These are phyloP conservation scores for Leccinum subspadiceum DNA, from an alignment of 1,284 basidiomycete species.

Conservation along the genomic window DNA sequence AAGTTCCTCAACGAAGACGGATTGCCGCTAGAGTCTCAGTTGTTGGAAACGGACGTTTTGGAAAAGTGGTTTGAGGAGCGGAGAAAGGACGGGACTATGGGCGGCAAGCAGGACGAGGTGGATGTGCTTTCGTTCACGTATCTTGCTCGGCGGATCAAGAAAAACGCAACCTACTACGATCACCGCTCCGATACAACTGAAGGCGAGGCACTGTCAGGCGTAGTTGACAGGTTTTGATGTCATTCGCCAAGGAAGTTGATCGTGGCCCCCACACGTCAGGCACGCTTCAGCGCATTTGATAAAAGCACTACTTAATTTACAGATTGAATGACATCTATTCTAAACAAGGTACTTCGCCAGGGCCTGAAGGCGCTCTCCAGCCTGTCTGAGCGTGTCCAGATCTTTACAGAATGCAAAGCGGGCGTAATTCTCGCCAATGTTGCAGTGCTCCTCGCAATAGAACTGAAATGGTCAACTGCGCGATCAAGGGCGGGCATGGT, in stretches of 20 bases:
- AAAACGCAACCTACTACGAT: constrained; percentile 90
- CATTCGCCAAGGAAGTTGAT: background rate
- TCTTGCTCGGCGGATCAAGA: constrained; percentile 66
- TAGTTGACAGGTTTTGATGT: constrained; percentile 59
- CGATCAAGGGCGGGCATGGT: background rate
- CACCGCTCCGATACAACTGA: constrained; percentile 39
- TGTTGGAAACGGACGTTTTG: constrained; percentile 57
- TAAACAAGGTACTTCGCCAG: constrained; percentile 66
- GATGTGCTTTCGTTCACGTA: constrained; percentile 84
- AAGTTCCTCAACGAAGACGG: constrained; percentile 86
- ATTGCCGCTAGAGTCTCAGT: constrained; percentile 82
- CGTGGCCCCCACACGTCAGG: background rate
- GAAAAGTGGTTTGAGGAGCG: constrained; percentile 51
- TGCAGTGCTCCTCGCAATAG: constrained; percentile 82
- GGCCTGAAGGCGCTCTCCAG: constrained; percentile 73
- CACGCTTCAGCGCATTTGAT: background rate
- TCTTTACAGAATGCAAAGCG: constrained; percentile 97
- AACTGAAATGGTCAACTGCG: constrained; percentile 52
- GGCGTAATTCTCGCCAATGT: constrained; percentile 82
- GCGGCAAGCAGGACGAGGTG: constrained; percentile 66
- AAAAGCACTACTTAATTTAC: background rate
- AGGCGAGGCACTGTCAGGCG: constrained; percentile 62
- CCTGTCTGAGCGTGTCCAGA: constrained; percentile 72
- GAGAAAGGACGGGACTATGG: constrained; percentile 40
- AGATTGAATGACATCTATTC: background rate